Evolutionary conservation across 352 stramenopile species (phyloP).

Genomic region (Globisporangium irregulare): DNA sequence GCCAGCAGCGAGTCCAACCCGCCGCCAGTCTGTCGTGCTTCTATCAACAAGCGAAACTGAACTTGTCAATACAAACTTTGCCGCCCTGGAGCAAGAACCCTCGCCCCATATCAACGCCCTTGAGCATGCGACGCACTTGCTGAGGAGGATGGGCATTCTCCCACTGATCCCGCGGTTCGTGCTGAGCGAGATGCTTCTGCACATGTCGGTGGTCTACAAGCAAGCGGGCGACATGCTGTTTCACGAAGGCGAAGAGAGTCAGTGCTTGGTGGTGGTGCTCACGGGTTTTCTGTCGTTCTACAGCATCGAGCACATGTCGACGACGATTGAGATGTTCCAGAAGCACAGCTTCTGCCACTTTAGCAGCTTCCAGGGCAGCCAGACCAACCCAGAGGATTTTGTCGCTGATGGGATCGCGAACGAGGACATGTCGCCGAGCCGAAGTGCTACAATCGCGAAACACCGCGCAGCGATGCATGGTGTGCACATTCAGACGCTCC

Average conservation of each 20-base stretch:
- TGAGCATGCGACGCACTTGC: constrained; percentile 30
- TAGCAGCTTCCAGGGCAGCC: constrained; percentile 26
- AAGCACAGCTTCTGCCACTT: constrained; percentile 58
- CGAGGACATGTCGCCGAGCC: background rate
- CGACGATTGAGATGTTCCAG: constrained; percentile 61
- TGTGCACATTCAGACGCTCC: constrained; percentile 56
- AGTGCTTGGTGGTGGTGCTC: constrained; percentile 41
- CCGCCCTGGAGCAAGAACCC: background rate
- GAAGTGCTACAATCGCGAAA: constrained; percentile 14
- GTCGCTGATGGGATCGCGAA: background rate
- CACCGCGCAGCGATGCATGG: constrained; percentile 47
- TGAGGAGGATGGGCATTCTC: constrained; percentile 43
- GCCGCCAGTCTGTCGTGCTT: background rate
- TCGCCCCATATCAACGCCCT: constrained; percentile 10
- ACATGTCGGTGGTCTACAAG: constrained; percentile 31
- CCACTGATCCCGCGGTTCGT: constrained; percentile 36
- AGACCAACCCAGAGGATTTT: constrained; percentile 32
- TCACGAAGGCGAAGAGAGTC: constrained; percentile 38
- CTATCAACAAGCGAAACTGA: background rate
- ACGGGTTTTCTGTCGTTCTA: constrained; percentile 58
- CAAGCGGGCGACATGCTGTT: constrained; percentile 50
- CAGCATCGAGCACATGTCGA: constrained; percentile 54
- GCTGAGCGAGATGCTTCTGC: constrained; percentile 32
- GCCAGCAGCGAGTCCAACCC: background rate
- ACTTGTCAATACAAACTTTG: background rate